Percentiles rank a stretch among this genome's conserved stretches.
Evolutionary conservation across 1,284 basidiomycete species (phyloP).

Genomic region (Trichosporon faecale): DNA sequence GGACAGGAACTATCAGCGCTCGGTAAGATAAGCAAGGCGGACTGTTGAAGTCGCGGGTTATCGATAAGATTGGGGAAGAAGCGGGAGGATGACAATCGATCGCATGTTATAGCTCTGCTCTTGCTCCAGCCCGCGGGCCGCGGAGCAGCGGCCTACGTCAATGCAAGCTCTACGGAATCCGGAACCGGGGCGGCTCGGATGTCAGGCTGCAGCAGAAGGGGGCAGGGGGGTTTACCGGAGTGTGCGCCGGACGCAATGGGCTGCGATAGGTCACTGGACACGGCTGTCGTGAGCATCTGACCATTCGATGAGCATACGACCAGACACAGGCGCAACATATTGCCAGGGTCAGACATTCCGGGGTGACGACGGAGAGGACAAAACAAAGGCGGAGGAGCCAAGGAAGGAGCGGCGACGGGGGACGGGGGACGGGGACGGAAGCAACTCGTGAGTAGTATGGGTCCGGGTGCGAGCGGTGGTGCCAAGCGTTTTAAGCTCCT

Average conservation of each 20-base stretch:
- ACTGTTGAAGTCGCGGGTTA: neutral
- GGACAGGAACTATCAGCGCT: neutral
- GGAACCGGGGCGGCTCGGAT: neutral
- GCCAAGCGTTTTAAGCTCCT: neutral
- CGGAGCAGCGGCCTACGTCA: too few relatives aligned
- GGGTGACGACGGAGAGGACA: neutral
- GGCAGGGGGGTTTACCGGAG: neutral
- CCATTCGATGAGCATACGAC: neutral
- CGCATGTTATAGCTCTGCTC: neutral
- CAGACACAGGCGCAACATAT: too few relatives aligned
- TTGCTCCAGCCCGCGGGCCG: neutral
- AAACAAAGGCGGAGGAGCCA: neutral
- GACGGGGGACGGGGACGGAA: neutral
- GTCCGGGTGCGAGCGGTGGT: neutral
- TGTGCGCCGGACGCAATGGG: neutral
- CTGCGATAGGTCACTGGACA: neutral
- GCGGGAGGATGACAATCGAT: neutral
- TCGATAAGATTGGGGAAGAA: constrained; percentile 3
- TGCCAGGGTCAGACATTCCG: neutral
- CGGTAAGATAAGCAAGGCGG: neutral
- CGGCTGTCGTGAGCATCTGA: too few relatives aligned
- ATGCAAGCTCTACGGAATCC: neutral
- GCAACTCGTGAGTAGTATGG: neutral
- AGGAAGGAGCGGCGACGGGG: neutral
- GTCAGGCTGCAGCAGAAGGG: neutral